A percentile compares a stretch with the other conserved stretches of the same genome.
phyloP scores from a whole-genome alignment of 192 early-diverging fungal genomes.

The Lobosporangium transversale region DNA sequence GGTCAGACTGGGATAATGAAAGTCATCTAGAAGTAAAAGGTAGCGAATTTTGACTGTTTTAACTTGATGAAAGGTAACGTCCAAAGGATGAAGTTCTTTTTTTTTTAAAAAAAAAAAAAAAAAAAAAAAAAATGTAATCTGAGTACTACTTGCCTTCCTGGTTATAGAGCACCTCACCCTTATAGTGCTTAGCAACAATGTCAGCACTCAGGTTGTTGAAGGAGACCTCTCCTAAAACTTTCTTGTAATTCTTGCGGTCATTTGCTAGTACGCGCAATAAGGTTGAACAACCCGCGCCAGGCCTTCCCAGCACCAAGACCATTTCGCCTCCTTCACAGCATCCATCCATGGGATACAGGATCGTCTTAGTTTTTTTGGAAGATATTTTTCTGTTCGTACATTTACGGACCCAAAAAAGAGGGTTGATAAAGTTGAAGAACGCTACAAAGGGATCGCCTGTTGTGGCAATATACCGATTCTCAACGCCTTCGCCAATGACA shows the following conservation, averaged over 20 bases:
- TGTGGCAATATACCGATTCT: constrained; percentile 29
- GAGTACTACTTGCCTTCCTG: constrained; percentile 68
- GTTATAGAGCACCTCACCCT: constrained; percentile 81
- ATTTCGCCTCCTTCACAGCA: constrained; percentile 78
- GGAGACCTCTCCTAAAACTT: constrained; percentile 63
- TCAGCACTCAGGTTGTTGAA: constrained; percentile 73
- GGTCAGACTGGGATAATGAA: constrained; percentile 80
- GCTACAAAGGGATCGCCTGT: constrained; percentile 33
- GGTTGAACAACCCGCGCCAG: constrained; percentile 75
- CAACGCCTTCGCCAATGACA: constrained; percentile 48
- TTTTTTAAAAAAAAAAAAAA: constrained; percentile 64
- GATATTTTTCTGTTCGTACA: not conserved
- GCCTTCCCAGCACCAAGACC: constrained; percentile 73
- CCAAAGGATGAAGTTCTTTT: constrained; percentile 75
- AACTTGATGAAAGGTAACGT: constrained; percentile 69
- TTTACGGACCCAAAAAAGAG: constrained; percentile 43
- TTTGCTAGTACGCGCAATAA: constrained; percentile 70
- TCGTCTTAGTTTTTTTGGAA: constrained; percentile 38
- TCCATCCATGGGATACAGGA: constrained; percentile 69
- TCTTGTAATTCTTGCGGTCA: constrained; percentile 60
- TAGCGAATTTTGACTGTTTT: no score
- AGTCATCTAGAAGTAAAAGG: constrained; percentile 74
- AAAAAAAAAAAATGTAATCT: not conserved
- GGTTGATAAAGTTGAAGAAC: constrained; percentile 35
- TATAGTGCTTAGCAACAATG: constrained; percentile 67